Base-by-base conservation (phyloP, 164 flowering plant species). In the Aristolochia californica region DNA sequence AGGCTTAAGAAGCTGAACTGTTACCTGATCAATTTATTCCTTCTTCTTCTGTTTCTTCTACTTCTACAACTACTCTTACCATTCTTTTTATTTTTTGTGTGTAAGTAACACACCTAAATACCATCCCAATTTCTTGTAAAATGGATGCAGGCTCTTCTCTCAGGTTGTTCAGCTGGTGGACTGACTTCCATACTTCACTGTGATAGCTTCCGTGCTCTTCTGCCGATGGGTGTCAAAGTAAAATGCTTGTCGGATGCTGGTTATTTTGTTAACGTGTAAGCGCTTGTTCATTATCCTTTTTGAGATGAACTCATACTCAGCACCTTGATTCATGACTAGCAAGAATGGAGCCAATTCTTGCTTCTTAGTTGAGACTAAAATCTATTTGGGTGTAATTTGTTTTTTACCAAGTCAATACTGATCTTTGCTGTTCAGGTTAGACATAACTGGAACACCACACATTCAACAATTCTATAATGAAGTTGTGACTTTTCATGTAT, bases 121-220 rank as follows among this genome's bases (percentile, higher is more conserved):
- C 10, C 10, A 3, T 7, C 40, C 40, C 40, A 34, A 34, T 34
- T 34, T 27, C 28, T 28, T 48, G 27, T 20, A 4, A 26, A 28
- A 45, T 28, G 54, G 54, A 62, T 55, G 2, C 72, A 93, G 97
- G 88, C 98, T 62, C 58, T 93, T 67, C 79, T 94, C 24, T 84
- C 99, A 52, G 99, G 99, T 44, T 90, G 97, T 72, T 94, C 99
- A 5, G 97, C 99, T 66, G 99, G 97, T 62, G 99, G 97, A 62
- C 74, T 94, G 76, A 64, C 96, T 40, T 58, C 91, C 44, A 84
- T 94, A 63, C 70, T 87, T 67, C 91, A 85, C 59, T 94, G 99
- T 70, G 99, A 94, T 72, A 74, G 60, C 55, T 90, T 90, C 67
- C 73, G 68, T 27, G 65, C 77, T 53, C 81, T 85, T 10, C 48